A percentile compares a stretch with the other conserved stretches of the same genome.
Conservation (phyloP, 176 grass and related monocot genomes). For the Tillandsia leiboldiana region DNA sequence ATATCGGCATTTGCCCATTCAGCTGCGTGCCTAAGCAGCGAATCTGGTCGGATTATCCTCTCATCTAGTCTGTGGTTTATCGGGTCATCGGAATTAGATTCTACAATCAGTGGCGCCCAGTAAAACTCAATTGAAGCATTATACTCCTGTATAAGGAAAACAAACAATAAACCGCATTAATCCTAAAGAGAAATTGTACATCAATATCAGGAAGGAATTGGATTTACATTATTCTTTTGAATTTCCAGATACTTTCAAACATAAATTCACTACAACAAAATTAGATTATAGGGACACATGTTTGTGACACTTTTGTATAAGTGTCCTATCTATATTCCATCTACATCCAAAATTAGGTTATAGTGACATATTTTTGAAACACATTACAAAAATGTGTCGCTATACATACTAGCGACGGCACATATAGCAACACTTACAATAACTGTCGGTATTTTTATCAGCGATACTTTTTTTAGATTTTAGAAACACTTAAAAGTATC, state of each 20-base stretch:
- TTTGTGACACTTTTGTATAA: no score
- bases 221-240: background rate
- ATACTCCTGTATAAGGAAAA: constrained; percentile 12
- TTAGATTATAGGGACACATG: no score
- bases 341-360: no score
- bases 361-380: no score
- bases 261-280: no score
- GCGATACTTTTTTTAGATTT: no score
- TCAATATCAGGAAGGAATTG: background rate
- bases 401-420: no score
- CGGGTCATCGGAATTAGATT: constrained; percentile 27
- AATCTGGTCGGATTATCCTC: constrained; percentile 15
- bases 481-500: no score
- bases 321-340: no score
- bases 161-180: background rate
- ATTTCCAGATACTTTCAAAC: background rate
- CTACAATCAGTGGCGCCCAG: constrained; percentile 17
- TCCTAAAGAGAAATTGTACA: background rate
- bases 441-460: no score
- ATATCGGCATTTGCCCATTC: constrained; percentile 16
- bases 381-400: no score
- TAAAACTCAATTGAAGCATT: constrained; percentile 21
- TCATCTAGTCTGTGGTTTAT: constrained; percentile 3
- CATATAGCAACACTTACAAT: no score
- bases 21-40: constrained; percentile 1